Percentiles rank a stretch among this genome's conserved stretches.
phyloP scores from a whole-genome alignment of 2,329 filamentous ascomycete genomes.

The Pyrenochaeta sp. region DNA sequence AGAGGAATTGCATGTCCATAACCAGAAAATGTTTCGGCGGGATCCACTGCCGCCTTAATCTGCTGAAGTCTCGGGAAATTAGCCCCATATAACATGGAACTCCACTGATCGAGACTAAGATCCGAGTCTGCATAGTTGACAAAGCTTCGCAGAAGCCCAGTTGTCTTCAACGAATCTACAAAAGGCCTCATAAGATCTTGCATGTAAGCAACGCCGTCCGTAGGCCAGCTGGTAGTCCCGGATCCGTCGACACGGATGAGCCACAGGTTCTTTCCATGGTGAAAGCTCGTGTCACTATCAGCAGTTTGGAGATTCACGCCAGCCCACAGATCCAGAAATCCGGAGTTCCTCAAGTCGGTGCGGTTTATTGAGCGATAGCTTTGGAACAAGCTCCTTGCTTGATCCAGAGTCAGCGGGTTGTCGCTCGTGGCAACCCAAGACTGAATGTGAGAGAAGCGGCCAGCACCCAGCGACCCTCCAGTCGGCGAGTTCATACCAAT shows the following conservation, averaged over 20 bases:
- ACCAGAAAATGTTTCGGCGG: slow-evolving; percentile 20
- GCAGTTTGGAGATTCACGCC: slow-evolving; percentile 20
- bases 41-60: slow-evolving; percentile 24
- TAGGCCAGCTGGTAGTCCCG: slow-evolving; percentile 17
- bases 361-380: slow-evolving; percentile 19
- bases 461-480: slow-evolving; percentile 18
- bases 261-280: slow-evolving; percentile 31
- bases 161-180: slow-evolving; percentile 16
- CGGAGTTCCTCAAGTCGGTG: slow-evolving; percentile 20
- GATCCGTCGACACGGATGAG: slow-evolving; percentile 31
- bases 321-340: slow-evolving; percentile 31
- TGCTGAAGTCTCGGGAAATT: slow-evolving; percentile 22
- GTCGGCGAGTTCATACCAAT: slow-evolving; percentile 16
- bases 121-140: slow-evolving; percentile 28
- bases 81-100: slow-evolving; percentile 19
- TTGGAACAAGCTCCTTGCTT: slow-evolving; percentile 17
- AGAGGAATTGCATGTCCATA: slow-evolving; percentile 5
- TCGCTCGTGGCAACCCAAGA: slow-evolving; percentile 22
- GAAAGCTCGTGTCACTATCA: slow-evolving; percentile 18
- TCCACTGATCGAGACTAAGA: slow-evolving; percentile 22
- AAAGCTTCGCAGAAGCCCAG: slow-evolving; percentile 22
- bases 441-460: slow-evolving; percentile 23
- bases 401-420: slow-evolving; percentile 16
- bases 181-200: slow-evolving; percentile 25
- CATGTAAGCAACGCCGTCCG: slow-evolving; percentile 26